Base-by-base conservation (phyloP, 2,329 filamentous ascomycete species). In the Metarhizium robertsii region DNA sequence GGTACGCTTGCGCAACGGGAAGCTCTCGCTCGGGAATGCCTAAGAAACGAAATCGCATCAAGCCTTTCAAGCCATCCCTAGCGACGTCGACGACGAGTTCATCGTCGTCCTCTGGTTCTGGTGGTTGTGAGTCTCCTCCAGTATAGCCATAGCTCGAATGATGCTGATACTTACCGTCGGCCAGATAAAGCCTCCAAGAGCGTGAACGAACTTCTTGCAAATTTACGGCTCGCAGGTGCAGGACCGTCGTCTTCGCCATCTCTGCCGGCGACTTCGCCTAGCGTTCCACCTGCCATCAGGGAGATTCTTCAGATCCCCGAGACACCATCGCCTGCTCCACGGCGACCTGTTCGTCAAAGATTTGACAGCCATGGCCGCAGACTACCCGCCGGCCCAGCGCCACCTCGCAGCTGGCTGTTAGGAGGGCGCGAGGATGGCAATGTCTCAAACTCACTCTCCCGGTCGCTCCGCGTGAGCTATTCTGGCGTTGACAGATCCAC, bases 201-300 rank as follows among this genome's bases (percentile, higher is more conserved):
- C 57, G 83, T 86, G 65, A 86, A 86, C 66, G 78, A 85, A 59
- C 71, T 84, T 58, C 77, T 86, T 63, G 75, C 79, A 58, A 77
- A 75, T 58, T 66, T 84, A 61, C 80, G 83, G 64, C 78, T 75
- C 62, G 70, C 71, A 53, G 72, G 71, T 50, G 61, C 64, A 42
- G 63, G 61, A 53, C 60, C 65, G 6, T 62, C 65, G 16, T 55
- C 62, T 52, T 64, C 68, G 50, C 60, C 61, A 54, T 58, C 63
- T 57, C 61, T 64, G 59, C 62, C 67, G 56, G 62, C 67, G 51
- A 66, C 67, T 55, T 63, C 68, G 36, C 80, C 79, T n/a, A 83
- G 78, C 57, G 74, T 86, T 2, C 83, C 81, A 53, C 82, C 83
- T 4, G 71, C 75, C 53, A 76, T 86, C 62, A 78, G 80, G 57